Base-by-base conservation (phyloP, 805 yeast genomes). In the Yarrowia alimentaria region DNA sequence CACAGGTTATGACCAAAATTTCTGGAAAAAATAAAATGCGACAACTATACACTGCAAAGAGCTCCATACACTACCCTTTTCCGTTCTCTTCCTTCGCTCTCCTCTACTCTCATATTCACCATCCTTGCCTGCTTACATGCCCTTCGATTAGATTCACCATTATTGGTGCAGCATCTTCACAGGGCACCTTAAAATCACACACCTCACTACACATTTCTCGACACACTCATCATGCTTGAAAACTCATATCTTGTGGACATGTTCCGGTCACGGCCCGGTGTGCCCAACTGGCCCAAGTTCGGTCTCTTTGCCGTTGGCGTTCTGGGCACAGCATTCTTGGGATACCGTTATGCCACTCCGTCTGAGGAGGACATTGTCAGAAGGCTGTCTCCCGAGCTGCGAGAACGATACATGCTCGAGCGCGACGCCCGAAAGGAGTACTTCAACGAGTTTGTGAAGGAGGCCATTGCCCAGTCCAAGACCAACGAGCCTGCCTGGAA, bases 261-360 rank as follows among this genome's bases (percentile, higher is more conserved):
- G 37, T 43, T 43, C 37, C 35, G 50, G 37, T 43, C 50, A 18
- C 50, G 37, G 12, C 50, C 50, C 24, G 50, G 50, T 37, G 37
- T 30, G 37, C 50, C 50, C 37, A 43, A 43, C 37, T 43, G 50
- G 50, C 37, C 50, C 35, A 30, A 31, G 37, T 43, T 43, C 6
- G 37, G 50, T 8, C 50, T 43, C 6, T 43, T 43, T 17, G 50
- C 50, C 28, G 50, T 43, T 17, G 37, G 37, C 5, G 35, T 43
- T 17, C 2, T 43, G 6, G 50, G 50, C 12, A 4, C 50, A 3
- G 50, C 50, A 2, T 43, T 30, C 22, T 29, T 43, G 12, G 50
- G 50, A 12, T 43, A 43, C 30, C 13, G 22, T 5, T 43, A 43
- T 9, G 37, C 50, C 7, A 43, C 50, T 1, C 50, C 50, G 3